Base-by-base conservation (phyloP, 2,329 filamentous ascomycete species). In the Colletotrichum chlorophyti region DNA sequence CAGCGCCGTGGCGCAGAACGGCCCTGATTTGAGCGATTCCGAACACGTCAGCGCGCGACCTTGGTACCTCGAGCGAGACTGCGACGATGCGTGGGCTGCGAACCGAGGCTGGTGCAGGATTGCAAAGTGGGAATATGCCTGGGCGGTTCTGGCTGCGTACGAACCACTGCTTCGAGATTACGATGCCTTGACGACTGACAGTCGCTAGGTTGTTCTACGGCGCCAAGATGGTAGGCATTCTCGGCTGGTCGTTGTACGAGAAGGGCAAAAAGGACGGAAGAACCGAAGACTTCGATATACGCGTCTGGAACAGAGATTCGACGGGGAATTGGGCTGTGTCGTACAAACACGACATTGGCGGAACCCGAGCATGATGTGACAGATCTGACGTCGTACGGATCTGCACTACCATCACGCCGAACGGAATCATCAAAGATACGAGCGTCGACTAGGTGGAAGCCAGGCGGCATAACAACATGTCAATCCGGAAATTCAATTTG, bases 11-110 rank as follows among this genome's bases (percentile, higher is more conserved):
- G 58, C 64, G 6, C 61, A 65, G 15, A 50, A 42, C 11, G 68
- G 66, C 0, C 41, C 67, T n/a, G 69, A 71, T 48, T 53, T 60
- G 6, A 64, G 65, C 12, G 69, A 70, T 14, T 49, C 64, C 2
- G 31, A 65, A 26, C 65, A 70, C 8, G 40, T 51, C 23, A 69
- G 67, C 42, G 21, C 47, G 8, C 53, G 55, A n/a, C 65, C 69
- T 7, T 70, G 66, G 67, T 70, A 71, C 45, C 61, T 72, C 8
- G 53, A 42, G 4, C 63, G 59, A 3, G 50, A 55, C 7, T 71
- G 69, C 43, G 43, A 38, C 29, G 19, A 42, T 5, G n/a, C 21
- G 5, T 55, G 37, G 42, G 10, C 3, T 7, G 17, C 17, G n/a
- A 34, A 43, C 6, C 43, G 19, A 1, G 15, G 15, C 2, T 34